Base-by-base conservation (phyloP, 2,329 filamentous ascomycete species). In the Ophiostoma tasmaniense region DNA sequence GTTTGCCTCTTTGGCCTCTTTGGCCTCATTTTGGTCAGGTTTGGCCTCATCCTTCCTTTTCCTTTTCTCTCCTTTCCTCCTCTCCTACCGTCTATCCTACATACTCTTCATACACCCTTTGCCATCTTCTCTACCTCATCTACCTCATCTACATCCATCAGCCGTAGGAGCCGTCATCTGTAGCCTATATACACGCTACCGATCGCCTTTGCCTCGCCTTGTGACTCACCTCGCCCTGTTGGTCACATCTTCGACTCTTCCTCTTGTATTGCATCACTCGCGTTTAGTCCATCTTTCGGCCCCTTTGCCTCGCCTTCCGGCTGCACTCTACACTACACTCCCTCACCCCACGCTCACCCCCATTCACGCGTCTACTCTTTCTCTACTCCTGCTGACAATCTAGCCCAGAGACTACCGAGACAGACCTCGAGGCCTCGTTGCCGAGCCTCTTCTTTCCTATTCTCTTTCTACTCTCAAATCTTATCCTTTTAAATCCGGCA, bases 241-340 rank as follows among this genome's bases (percentile, higher is more conserved):
- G 20, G 61, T 25, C 66, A 61, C 66, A 65, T 67, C 42, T 59
- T 14, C 66, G 42, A 45, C n/a, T 55, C 35, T 17, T 62, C 50
- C n/a, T 55, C 35, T 17, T 62, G n/a, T 30, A 61, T 61, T 61
- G 55, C 55, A 39, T 64, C 37, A 64, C 33, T 52, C 50, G 50
- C 50, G 8, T 55, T 2, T 55, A 55, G 50, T 22, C n/a, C 45
- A n/a, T 50, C 17, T 50, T 22, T 50, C 3, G 17, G 0, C 8
- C 14, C 8, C n/a, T 22, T 55, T 25, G 7, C 8, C n/a, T 55
- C 50, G n/a, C n/a, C 50, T 28, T 25, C 7, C 25, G 7, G 4
- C n/a, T n/a, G n/a, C 17, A 14, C 22, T 52, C 33, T 11, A 33
- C 20, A 30, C 37, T 69, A 6, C 8, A 35, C 14, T 62, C 28